A percentile compares a stretch with the other conserved stretches of the same genome.
phyloP scores from a whole-genome alignment of 148 eudicot species.

The Amaranthus hypochondriacus region DNA sequence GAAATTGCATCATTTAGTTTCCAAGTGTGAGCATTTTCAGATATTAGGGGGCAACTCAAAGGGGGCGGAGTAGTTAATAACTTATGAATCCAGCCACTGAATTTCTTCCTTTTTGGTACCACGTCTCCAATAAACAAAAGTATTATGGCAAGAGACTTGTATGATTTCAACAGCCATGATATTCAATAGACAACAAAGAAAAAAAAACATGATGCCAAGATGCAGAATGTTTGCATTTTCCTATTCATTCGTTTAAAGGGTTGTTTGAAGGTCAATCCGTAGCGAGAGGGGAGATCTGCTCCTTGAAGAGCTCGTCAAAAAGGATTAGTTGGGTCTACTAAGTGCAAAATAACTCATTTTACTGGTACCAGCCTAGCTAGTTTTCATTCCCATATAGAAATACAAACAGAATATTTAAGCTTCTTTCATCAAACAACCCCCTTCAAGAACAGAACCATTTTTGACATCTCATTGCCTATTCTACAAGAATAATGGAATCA shows the following conservation, averaged over 20 bases:
- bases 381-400: not conserved
- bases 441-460: not conserved
- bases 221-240: not conserved
- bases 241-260: no score
- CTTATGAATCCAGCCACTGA: no score
- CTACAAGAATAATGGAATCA: not conserved
- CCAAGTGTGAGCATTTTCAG: no score
- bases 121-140: not conserved
- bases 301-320: not conserved
- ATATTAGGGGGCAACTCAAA: no score
- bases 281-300: not conserved
- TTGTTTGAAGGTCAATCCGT: not conserved
- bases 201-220: not conserved
- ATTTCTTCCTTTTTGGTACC: no score
- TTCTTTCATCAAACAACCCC: not conserved
- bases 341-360: not conserved
- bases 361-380: not conserved
- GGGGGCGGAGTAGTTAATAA: no score
- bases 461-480: not conserved
- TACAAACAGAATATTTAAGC: not conserved
- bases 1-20: no score
- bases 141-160: not conserved
- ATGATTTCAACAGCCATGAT: constrained; percentile 6
- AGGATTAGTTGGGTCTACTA: no score
- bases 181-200: not conserved